Evolutionary conservation across 176 grass and related monocot species (phyloP).

Genomic region (Dendrocalamus sinicus): DNA sequence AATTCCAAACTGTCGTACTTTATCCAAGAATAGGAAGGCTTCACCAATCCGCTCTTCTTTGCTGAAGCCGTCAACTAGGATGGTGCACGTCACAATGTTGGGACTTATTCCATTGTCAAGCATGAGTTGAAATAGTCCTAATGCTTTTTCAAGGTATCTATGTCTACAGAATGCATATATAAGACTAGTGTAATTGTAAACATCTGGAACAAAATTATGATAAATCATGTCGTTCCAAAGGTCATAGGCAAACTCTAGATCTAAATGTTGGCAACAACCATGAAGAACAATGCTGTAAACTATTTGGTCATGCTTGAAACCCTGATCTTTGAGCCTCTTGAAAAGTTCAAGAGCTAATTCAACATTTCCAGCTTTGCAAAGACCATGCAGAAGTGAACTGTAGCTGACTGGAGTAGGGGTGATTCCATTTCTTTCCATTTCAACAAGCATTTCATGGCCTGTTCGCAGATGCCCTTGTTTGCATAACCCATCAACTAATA

Average conservation of each 20-base stretch:
- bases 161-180: constrained; percentile 75
- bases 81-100: constrained; percentile 72
- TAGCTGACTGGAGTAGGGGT: constrained; percentile 55
- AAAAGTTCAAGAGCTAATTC: constrained; percentile 46
- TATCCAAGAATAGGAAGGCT: constrained; percentile 64
- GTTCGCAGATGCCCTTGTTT: constrained; percentile 54
- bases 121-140: constrained; percentile 65
- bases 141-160: constrained; percentile 63
- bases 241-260: constrained; percentile 47
- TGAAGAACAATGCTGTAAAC: constrained; percentile 69
- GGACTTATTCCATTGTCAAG: constrained; percentile 59
- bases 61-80: constrained; percentile 63
- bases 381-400: constrained; percentile 62
- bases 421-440: constrained; percentile 68
- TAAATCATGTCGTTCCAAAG: constrained; percentile 65
- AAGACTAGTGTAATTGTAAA: constrained; percentile 68
- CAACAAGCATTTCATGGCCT: constrained; percentile 47
- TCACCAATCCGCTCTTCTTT: constrained; percentile 59
- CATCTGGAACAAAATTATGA: constrained; percentile 55
- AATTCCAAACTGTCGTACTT: constrained; percentile 54
- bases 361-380: constrained; percentile 65
- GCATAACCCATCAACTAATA: constrained; percentile 65
- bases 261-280: constrained; percentile 61
- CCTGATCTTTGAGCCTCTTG: constrained; percentile 43
- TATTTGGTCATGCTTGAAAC: constrained; percentile 51